Evolutionary conservation across 805 yeast genomes (phyloP), one percentile per base, ranked within the genome.

Genomic region (Candida stauntonica): DNA sequence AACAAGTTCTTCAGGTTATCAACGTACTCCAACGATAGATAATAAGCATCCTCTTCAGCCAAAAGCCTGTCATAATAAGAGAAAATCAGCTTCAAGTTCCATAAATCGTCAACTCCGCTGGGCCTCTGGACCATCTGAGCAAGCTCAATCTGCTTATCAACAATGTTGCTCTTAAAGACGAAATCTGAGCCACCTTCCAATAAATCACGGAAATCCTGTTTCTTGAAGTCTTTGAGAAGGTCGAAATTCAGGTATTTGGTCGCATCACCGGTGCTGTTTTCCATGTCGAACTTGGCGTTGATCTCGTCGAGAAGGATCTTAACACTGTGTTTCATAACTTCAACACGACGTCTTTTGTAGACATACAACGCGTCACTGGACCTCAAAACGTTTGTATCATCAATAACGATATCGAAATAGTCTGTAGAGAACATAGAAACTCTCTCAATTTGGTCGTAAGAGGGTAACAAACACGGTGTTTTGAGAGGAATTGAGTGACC

Each of bases 391-490:
- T 55, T 45, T 36, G 66, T 53, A 49, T 70, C 68, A 12, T 54
- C 47, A n/a, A 68, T 55, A 2, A 67, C 63, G 34, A 75, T 57
- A 3, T 76, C 74, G 48, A 77, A 80, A 53, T 75, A 77, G 11
- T 72, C 73, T 2, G 67, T 58, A 5, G 73, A 65, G 3, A 57
- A 49, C 0, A 81, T 71, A 29, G 64, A 63, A 2, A 87, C 68
- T 6, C 62, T 61, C 7, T 52, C 41, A 7, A 87, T 77, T 0
- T 62, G 61, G 12, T 67, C 64, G 20, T 82, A 51, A 21, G 73
- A 71, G 0, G 95, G 93, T 29, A 88, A 54, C 31, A 86, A 60
- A 45, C 84, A 76, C 0, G 97, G 97, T 0, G 93, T 64, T 7
- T 54, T 39, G 5, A 68, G 36, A 3, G 55, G 54, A 3, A 60